phyloP scores from a whole-genome alignment of 768 basidiomycete genomes.

The Amanita thiersii region DNA sequence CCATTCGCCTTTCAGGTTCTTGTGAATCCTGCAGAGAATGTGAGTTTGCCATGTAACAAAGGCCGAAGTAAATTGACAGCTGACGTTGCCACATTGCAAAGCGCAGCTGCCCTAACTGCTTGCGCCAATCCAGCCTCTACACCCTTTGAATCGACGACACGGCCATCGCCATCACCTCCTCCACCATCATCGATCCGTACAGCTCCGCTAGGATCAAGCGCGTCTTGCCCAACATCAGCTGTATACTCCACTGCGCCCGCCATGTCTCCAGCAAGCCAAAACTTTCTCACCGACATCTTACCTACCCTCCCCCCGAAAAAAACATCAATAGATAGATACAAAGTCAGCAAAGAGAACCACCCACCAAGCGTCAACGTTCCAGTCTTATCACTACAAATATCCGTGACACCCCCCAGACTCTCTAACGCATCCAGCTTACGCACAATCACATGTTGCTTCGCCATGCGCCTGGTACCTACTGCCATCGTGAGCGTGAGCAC shows the following conservation, averaged over 20 bases:
- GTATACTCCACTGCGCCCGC: slow-evolving; percentile 19
- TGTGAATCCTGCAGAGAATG: slow-evolving; percentile 20
- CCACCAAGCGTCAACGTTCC: slow-evolving; percentile 59
- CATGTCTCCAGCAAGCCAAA: slow-evolving; percentile 26
- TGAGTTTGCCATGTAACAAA: not conserved
- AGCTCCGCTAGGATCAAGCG: slow-evolving; percentile 22
- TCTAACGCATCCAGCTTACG: slow-evolving; percentile 58
- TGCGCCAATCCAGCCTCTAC: slow-evolving; percentile 19
- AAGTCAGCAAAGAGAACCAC: too few relatives aligned
- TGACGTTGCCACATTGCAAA: slow-evolving; percentile 30
- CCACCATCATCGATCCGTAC: too few relatives aligned
- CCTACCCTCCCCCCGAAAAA: too few relatives aligned
- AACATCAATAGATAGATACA: too few relatives aligned
- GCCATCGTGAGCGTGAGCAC: slow-evolving; percentile 53
- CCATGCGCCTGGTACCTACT: slow-evolving; percentile 47
- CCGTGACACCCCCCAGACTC: slow-evolving; percentile 46
- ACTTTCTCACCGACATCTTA: slow-evolving; percentile 31
- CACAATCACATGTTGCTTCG: slow-evolving; percentile 51
- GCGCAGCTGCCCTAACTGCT: slow-evolving; percentile 22
- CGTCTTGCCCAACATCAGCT: slow-evolving; percentile 23
- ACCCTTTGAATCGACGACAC: slow-evolving; percentile 13
- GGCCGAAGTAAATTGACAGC: slow-evolving; percentile 5
- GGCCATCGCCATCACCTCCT: slow-evolving; percentile 16
- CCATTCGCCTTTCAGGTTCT: slow-evolving; percentile 36
- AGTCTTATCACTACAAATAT: slow-evolving; percentile 59